phyloP scores from a whole-genome alignment of 1,284 basidiomycete species.

The Ganoderma leucocontextum region DNA sequence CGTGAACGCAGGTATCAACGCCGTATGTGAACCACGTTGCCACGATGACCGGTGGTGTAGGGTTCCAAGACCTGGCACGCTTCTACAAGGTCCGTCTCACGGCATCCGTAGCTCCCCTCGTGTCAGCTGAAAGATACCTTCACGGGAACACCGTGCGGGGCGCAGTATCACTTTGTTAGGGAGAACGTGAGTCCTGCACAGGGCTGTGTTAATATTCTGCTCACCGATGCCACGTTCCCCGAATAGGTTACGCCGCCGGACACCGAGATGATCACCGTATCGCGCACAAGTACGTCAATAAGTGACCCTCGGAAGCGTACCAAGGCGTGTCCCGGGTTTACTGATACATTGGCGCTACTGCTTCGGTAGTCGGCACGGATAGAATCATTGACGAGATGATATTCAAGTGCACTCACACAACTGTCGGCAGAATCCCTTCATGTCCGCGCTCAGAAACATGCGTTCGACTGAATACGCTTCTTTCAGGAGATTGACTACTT shows the following conservation, averaged over 20 bases:
- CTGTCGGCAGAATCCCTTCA: constrained; percentile 37
- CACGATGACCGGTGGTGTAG: constrained; percentile 56
- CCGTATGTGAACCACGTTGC: constrained; percentile 59
- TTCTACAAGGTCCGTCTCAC: constrained; percentile 50
- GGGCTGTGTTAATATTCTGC: neutral
- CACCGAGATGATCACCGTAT: constrained; percentile 52
- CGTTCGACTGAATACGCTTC: constrained; percentile 8
- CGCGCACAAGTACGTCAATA: constrained; percentile 47
- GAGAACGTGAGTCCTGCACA: constrained; percentile 36
- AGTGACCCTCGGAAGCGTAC: constrained; percentile 12
- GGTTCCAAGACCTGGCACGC: constrained; percentile 49
- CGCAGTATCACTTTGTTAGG: constrained; percentile 53
- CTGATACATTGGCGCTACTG: neutral
- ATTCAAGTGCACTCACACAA: constrained; percentile 54
- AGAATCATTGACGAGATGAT: constrained; percentile 58
- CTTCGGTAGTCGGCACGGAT: constrained; percentile 50
- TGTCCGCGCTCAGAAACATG: constrained; percentile 8
- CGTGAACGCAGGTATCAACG: constrained; percentile 47
- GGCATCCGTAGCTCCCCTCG: neutral
- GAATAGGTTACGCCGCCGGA: constrained; percentile 51
- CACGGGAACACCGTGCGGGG: neutral
- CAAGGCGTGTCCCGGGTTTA: neutral
- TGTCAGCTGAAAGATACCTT: neutral
- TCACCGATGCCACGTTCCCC: neutral
- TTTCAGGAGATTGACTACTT: constrained; percentile 59